These are phyloP conservation scores for Asterella californica DNA, from an alignment of 225 moss, liverwort and hornwort genomes.

Conservation along the genomic window DNA sequence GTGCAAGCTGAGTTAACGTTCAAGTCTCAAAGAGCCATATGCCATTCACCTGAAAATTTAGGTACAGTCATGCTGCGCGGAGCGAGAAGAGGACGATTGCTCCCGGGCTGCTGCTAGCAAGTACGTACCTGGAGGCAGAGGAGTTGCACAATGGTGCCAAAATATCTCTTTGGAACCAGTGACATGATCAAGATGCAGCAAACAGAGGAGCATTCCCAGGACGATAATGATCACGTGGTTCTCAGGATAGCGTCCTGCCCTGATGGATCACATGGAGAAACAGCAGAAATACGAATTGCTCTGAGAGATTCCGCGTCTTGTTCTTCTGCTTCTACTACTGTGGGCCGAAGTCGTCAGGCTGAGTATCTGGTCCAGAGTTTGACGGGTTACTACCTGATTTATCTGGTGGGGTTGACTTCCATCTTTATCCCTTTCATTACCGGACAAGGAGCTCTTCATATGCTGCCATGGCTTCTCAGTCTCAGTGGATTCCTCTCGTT, in stretches of 20 bases:
- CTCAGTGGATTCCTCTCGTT: neutral
- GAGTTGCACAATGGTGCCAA: neutral
- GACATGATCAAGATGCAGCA: neutral
- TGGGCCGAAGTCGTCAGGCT: neutral
- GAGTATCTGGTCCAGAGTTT: neutral
- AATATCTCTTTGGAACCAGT: neutral
- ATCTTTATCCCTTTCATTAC: slow-evolving; percentile 1
- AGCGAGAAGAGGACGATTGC: too few species aligned
- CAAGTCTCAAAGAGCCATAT: too few species aligned
- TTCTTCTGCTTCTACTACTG: neutral
- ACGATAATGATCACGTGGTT: neutral
- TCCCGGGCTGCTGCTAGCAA: too few species aligned
- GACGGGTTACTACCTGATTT: neutral
- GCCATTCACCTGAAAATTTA: too few species aligned
- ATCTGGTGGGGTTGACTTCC: neutral
- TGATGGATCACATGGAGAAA: neutral
- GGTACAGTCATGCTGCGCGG: too few species aligned
- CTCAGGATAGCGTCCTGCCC: neutral
- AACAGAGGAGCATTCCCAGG: neutral
- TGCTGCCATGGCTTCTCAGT: slow-evolving; percentile 6
- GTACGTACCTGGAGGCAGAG: neutral
- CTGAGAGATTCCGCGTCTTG: neutral
- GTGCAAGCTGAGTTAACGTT: too few species aligned
- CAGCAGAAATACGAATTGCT: neutral
- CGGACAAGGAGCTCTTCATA: neutral